These are phyloP conservation scores for Trichoderma harzianum DNA, from an alignment of 2,329 filamentous ascomycete species.

Conservation along the genomic window DNA sequence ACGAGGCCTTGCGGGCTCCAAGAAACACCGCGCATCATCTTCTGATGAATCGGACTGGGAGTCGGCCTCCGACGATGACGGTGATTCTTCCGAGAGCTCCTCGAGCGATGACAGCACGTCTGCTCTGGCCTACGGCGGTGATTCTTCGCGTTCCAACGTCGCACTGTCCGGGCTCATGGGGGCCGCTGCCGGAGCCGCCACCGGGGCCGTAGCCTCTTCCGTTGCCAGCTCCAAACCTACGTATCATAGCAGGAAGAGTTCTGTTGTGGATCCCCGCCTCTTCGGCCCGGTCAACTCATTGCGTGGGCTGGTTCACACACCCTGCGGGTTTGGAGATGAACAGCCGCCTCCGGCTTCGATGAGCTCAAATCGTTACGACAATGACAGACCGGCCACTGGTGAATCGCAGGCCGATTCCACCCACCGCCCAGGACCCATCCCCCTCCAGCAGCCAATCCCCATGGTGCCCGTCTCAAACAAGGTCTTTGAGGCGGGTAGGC, in stretches of 20 bases:
- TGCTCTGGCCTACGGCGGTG: constrained; percentile 38
- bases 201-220: constrained; percentile 30
- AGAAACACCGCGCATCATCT: constrained; percentile 35
- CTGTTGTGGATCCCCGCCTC: constrained; percentile 54
- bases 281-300: constrained; percentile 62
- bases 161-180: constrained; percentile 34
- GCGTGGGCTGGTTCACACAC: constrained; percentile 50
- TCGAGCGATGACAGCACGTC: constrained; percentile 36
- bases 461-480: constrained; percentile 67
- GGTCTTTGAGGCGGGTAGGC: constrained; percentile 54
- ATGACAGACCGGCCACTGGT: constrained; percentile 47
- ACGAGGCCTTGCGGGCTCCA: constrained; percentile 42
- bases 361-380: constrained; percentile 62
- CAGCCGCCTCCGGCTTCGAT: constrained; percentile 28
- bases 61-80: constrained; percentile 50
- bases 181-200: constrained; percentile 41
- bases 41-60: constrained; percentile 56
- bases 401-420: constrained; percentile 40
- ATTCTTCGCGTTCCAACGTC: constrained; percentile 1
- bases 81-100: constrained; percentile 25
- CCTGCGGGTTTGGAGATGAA: constrained; percentile 51
- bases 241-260: constrained; percentile 40
- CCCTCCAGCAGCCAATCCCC: constrained; percentile 83
- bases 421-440: constrained; percentile 56
- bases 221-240: constrained; percentile 7